These are phyloP conservation scores for Sporobolus alterniflorus DNA, from an alignment of 202 grass and related monocot genomes.

Conservation along the genomic window DNA sequence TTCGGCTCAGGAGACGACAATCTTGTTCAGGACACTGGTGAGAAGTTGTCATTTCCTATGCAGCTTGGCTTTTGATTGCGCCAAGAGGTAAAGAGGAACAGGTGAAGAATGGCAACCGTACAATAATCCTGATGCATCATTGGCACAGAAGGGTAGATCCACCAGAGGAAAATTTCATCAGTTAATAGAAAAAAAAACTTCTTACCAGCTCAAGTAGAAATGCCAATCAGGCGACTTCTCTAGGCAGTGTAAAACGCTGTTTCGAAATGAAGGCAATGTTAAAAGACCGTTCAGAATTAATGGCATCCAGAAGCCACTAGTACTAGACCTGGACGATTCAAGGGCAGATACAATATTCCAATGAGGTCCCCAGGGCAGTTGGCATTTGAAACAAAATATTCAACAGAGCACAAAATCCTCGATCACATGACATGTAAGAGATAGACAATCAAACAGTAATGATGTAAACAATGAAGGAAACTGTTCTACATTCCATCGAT, in stretches of 20 bases:
- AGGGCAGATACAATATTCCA: background rate
- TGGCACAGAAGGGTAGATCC: background rate
- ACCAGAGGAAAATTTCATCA: background rate
- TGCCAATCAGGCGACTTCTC: background rate
- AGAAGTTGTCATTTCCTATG: background rate
- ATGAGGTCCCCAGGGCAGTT: background rate
- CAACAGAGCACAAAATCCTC: background rate
- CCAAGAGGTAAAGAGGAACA: background rate
- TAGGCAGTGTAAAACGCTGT: background rate
- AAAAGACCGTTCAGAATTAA: no score
- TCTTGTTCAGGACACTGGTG: background rate
- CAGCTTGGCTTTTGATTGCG: background rate
- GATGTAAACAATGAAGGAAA: background rate
- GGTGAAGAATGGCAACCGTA: background rate
- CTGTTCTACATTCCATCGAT: background rate
- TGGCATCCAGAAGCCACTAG: background rate
- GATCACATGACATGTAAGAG: background rate
- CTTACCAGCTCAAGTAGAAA: background rate
- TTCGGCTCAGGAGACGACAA: constrained; percentile 30
- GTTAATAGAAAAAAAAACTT: background rate
- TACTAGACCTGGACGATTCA: background rate
- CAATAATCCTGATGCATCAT: background rate
- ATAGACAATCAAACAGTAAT: background rate
- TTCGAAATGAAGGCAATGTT: background rate
- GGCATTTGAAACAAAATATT: background rate